These are phyloP conservation scores for Podaxis sp. DNA, from an alignment of 768 basidiomycete genomes.

Conservation along the genomic window DNA sequence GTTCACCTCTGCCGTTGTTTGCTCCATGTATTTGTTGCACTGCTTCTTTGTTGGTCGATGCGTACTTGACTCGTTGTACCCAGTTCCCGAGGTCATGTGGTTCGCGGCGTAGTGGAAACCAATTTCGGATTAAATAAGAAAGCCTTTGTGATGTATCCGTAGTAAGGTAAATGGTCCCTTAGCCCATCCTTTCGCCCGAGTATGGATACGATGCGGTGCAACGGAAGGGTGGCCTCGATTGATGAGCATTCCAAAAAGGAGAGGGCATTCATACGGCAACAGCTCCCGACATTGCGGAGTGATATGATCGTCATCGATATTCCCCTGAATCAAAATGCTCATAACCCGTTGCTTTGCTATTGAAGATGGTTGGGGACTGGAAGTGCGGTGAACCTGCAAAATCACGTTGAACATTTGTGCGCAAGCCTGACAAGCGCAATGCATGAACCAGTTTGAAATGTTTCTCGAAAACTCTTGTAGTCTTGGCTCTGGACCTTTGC, in stretches of 20 bases:
- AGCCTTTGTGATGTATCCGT: constrained; percentile 9
- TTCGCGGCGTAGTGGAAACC: not conserved
- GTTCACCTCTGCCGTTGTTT: not conserved
- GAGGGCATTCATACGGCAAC: not conserved
- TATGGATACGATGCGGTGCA: constrained; percentile 8
- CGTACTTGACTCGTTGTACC: constrained; percentile 3
- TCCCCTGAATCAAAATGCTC: not conserved
- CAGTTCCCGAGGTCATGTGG: constrained; percentile 1
- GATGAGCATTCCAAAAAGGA: not conserved
- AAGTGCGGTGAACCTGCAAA: not conserved
- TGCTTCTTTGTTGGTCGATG: constrained; percentile 4
- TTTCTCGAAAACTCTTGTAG: not conserved
- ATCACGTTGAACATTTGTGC: not conserved
- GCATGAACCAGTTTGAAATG: not conserved
- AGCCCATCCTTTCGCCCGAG: not conserved
- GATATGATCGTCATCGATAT: not conserved
- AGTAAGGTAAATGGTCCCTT: constrained; percentile 3
- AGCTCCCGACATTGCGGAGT: not conserved
- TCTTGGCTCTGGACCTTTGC: not conserved
- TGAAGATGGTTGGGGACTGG: not conserved
- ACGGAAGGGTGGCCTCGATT: not conserved
- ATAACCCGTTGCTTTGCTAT: not conserved
- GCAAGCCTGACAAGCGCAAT: not conserved
- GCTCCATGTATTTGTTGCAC: constrained; percentile 9
- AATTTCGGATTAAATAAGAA: not conserved